These are phyloP conservation scores for Cyclocybe aegerita DNA, from an alignment of 768 basidiomycete species.

Conservation along the genomic window DNA sequence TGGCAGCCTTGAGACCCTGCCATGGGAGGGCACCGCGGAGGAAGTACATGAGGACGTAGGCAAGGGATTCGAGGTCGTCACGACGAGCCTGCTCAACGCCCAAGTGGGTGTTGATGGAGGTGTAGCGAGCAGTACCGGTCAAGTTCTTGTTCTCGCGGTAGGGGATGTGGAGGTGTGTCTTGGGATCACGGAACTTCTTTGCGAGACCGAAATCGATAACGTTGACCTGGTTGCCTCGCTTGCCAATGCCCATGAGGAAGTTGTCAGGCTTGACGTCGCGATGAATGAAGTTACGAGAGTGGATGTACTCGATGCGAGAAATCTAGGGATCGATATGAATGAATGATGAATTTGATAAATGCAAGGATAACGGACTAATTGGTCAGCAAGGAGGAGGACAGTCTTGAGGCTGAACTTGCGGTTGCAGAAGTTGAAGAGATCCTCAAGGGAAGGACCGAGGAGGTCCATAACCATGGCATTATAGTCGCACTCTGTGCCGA, in stretches of 20 bases:
- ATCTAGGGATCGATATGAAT: constrained; percentile 53
- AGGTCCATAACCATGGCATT: constrained; percentile 99
- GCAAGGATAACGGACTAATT: constrained; percentile 63
- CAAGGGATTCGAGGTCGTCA: constrained; percentile 97
- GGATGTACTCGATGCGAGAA: constrained; percentile 98
- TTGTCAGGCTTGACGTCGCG: constrained; percentile 99
- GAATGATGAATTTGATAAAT: constrained; percentile 16
- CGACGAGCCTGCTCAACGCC: constrained; percentile 98
- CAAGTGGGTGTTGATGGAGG: constrained; percentile 98
- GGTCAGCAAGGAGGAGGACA: constrained; percentile 93
- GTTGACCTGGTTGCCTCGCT: constrained; percentile 99
- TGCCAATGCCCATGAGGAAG: constrained; percentile 99
- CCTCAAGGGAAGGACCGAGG: constrained; percentile 88
- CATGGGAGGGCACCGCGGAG: constrained; percentile 96
- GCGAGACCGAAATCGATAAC: constrained; percentile 98
- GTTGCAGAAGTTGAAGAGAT: constrained; percentile 94
- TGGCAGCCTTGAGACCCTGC: constrained; percentile 99
- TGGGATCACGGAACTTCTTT: constrained; percentile 99
- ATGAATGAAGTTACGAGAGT: constrained; percentile 98
- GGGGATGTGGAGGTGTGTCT: constrained; percentile 99
- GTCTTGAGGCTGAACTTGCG: constrained; percentile 98
- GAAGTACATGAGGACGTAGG: constrained; percentile 99
- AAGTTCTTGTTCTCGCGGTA: constrained; percentile 99
- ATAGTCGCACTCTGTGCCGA: constrained; percentile 96
- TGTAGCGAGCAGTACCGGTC: constrained; percentile 98